Evolutionary conservation across 1,284 basidiomycete genomes (phyloP).

Genomic region (Bondarzewia mesenterica): DNA sequence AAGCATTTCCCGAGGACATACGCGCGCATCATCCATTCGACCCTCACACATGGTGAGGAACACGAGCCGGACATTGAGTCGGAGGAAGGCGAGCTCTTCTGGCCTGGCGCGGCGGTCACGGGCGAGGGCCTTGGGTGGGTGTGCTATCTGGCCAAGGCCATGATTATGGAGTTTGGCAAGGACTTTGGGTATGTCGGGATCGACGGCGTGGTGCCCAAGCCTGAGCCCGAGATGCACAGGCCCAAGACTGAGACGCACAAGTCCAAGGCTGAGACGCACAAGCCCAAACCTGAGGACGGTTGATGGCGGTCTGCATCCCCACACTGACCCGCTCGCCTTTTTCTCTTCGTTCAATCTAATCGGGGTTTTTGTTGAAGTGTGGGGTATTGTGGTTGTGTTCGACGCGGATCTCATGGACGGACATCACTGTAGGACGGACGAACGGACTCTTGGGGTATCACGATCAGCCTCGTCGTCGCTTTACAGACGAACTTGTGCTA

Average conservation of each 20-base stretch:
- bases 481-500: too few relatives aligned
- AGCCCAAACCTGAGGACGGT: too few relatives aligned
- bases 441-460: too few relatives aligned
- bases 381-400: not conserved
- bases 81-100: slow-evolving; percentile 71
- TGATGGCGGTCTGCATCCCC: too few relatives aligned
- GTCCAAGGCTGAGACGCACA: too few relatives aligned
- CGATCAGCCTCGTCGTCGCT: too few relatives aligned
- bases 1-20: slow-evolving; percentile 68
- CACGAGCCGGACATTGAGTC: slow-evolving; percentile 74
- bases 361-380: too few relatives aligned
- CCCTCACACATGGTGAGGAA: slow-evolving; percentile 55
- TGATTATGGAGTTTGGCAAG: slow-evolving; percentile 72
- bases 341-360: too few relatives aligned
- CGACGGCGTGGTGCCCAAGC: slow-evolving; percentile 61
- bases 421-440: too few relatives aligned
- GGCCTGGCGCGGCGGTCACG: slow-evolving; percentile 61
- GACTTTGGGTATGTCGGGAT: slow-evolving; percentile 62
- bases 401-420: not conserved
- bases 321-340: too few relatives aligned
- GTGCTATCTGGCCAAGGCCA: slow-evolving; percentile 70
- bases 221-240: too few relatives aligned
- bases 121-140: slow-evolving; percentile 75
- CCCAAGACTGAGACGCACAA: too few relatives aligned
- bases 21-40: slow-evolving; percentile 57